Evolutionary conservation across 805 yeast genomes (phyloP), one percentile per base, ranked within the genome.

Genomic region (Wickerhamiella sergipiensis): DNA sequence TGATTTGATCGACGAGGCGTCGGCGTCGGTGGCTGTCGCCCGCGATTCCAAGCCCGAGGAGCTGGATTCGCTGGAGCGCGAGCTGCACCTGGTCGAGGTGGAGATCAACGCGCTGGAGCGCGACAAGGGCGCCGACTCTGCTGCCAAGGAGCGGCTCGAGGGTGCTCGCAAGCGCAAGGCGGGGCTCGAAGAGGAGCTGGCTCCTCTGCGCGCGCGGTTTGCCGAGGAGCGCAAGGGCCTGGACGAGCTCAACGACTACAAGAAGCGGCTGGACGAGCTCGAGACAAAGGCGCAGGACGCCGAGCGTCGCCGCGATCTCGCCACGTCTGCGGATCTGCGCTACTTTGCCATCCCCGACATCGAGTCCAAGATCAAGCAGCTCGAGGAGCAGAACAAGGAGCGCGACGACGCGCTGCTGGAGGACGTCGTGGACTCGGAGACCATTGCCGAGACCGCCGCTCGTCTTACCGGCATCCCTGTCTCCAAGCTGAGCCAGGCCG

Each of bases 1-100:
- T 52, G 98, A 90, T 68, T 73, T 90, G 59, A 87, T 90, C 57
- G 98, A 90, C 71, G 97, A 92, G 65, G 77, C 96, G 6, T 94
- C 97, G 44, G 97, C 97, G 2, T 77, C 95, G 51, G 97, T 92
- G 43, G 97, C 97, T 0, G 98, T 92, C 49, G 95, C 96, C 3
- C 80, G 98, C 69, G 98, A 92, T 66, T 90, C 97, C 2, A 87
- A 86, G 66, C 98, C 98, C 1, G 98, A 92, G 68, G 96, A 88
- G 66, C 75, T 92, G 61, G 98, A 92, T 70, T 83, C 81, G 45
- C 77, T 88, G 59, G 98, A 92, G 69, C 85, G 98, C 68, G 87
- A 87, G 70, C 75, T 89, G 47, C 94, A 88, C 65, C 77, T 92
- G 59, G 70, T 92, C 36, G 95, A 90, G 61, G 97, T 92, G 52